These are phyloP conservation scores for Trifolium dubium DNA, from an alignment of 306 rosid genomes.

Conservation along the genomic window DNA sequence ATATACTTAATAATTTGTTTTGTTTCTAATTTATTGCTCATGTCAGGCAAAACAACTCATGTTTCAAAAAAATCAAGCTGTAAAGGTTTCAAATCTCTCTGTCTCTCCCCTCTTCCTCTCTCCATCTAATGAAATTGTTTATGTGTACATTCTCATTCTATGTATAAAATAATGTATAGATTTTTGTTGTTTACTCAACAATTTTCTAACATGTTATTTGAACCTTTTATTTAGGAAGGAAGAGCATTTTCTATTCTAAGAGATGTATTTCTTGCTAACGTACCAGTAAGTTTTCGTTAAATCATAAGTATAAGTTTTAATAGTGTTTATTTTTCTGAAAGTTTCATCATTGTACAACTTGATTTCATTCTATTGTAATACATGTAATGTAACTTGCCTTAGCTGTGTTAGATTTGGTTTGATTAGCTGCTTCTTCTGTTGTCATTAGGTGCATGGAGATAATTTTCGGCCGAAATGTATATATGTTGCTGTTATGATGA, in stretches of 20 bases:
- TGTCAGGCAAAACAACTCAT: slow-evolving; percentile 43
- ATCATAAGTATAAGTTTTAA: slow-evolving; percentile 15
- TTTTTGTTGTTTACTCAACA: slow-evolving; percentile 20
- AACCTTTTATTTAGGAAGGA: slow-evolving; percentile 58
- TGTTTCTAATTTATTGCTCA: slow-evolving; percentile 26
- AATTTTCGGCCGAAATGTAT: slow-evolving; percentile 84
- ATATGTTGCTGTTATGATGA: slow-evolving; percentile 87
- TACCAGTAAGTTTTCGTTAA: slow-evolving; percentile 62
- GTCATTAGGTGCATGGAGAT: slow-evolving; percentile 59
- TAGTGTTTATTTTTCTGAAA: not conserved
- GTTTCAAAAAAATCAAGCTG: slow-evolving; percentile 45
- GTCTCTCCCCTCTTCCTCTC: not conserved
- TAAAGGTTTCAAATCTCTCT: slow-evolving; percentile 55
- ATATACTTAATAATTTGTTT: slow-evolving; percentile 20
- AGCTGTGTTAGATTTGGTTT: slow-evolving; percentile 37
- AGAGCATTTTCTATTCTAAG: slow-evolving; percentile 61
- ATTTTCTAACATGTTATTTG: slow-evolving; percentile 27
- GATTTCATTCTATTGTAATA: slow-evolving; percentile 28
- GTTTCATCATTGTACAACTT: not conserved
- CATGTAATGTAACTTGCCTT: slow-evolving; percentile 25
- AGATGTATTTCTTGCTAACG: slow-evolving; percentile 82
- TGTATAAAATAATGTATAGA: slow-evolving; percentile 13
- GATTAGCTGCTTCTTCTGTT: slow-evolving; percentile 32
- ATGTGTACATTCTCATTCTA: slow-evolving; percentile 34
- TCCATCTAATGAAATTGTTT: not conserved